These are phyloP conservation scores for Globisporangium middletonii DNA, from an alignment of 352 stramenopile genomes.

Conservation along the genomic window DNA sequence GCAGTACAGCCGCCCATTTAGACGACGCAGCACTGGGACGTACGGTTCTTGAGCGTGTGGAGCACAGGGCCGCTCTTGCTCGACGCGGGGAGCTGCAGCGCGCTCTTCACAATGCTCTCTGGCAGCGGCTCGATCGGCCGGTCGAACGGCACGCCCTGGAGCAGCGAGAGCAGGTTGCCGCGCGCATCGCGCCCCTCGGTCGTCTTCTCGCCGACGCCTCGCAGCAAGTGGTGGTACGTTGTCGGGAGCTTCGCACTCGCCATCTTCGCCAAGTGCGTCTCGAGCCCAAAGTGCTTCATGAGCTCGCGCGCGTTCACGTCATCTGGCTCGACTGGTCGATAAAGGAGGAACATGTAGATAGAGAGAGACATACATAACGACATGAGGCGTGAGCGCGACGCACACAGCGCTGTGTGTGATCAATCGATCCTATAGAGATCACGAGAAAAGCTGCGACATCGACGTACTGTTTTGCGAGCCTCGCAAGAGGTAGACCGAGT, in stretches of 20 bases:
- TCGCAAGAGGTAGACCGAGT: conserved; percentile 55
- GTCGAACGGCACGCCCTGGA: conserved; percentile 74
- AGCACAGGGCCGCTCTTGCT: conserved; percentile 54
- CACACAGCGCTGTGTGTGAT: neutral
- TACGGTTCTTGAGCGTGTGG: conserved; percentile 35
- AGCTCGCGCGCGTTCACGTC: conserved; percentile 52
- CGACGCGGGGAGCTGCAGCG: conserved; percentile 52
- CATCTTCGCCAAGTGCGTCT: conserved; percentile 60
- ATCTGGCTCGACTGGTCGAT: conserved; percentile 45
- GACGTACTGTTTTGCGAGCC: conserved; percentile 51
- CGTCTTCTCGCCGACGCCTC: conserved; percentile 47
- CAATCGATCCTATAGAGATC: neutral
- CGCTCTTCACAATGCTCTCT: conserved; percentile 65
- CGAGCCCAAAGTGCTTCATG: conserved; percentile 64
- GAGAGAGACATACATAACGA: neutral
- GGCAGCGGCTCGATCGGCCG: conserved; percentile 70
- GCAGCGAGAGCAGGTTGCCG: conserved; percentile 47
- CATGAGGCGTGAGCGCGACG: neutral
- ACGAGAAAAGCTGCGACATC: neutral
- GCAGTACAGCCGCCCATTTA: neutral
- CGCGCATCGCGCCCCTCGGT: conserved; percentile 31
- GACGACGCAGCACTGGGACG: conserved; percentile 2
- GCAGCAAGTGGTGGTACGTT: conserved; percentile 70
- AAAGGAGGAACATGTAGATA: neutral
- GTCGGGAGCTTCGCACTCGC: conserved; percentile 42